phyloP scores from a whole-genome alignment of 1,284 basidiomycete species.

The Fomitopsis betulina region DNA sequence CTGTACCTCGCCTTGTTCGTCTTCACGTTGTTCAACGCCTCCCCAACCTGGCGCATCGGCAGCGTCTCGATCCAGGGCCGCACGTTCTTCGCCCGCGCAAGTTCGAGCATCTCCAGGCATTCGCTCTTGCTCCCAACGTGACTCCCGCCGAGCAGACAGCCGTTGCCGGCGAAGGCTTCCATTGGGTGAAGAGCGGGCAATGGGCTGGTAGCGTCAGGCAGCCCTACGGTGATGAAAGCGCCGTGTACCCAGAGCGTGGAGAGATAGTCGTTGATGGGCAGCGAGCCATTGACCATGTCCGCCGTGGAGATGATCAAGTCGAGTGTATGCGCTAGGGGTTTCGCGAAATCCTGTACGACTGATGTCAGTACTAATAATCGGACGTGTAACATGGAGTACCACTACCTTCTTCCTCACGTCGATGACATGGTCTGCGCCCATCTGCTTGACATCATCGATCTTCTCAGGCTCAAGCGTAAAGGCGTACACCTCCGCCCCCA shows the following conservation, averaged over 20 bases:
- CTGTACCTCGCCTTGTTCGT: conserved; percentile 50
- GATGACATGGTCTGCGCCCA: conserved; percentile 56
- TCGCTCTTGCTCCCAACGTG: conserved; percentile 65
- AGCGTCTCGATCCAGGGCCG: conserved; percentile 48
- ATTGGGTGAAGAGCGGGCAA: conserved; percentile 34
- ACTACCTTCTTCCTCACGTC: conserved; percentile 27
- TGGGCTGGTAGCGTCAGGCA: conserved; percentile 38
- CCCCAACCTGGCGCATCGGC: conserved; percentile 53
- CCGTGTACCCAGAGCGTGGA: conserved; percentile 48
- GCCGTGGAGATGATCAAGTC: conserved; percentile 60
- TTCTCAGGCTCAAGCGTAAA: conserved; percentile 65
- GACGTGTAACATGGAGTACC: background rate
- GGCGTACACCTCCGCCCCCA: conserved; percentile 51
- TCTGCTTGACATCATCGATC: conserved; percentile 57
- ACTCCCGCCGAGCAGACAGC: conserved; percentile 36
- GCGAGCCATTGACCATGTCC: conserved; percentile 21
- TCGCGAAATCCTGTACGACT: conserved; percentile 33
- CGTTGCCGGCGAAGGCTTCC: conserved; percentile 33
- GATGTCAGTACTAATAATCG: background rate
- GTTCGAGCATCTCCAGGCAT: conserved; percentile 52
- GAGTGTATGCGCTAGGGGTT: conserved; percentile 39
- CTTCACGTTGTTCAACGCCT: conserved; percentile 51
- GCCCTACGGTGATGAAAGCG: conserved; percentile 49
- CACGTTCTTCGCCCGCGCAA: conserved; percentile 51
- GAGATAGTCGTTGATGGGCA: conserved; percentile 34